These are phyloP conservation scores for Penicillium canescens DNA, from an alignment of 495 filamentous ascomycete genomes.

Conservation along the genomic window DNA sequence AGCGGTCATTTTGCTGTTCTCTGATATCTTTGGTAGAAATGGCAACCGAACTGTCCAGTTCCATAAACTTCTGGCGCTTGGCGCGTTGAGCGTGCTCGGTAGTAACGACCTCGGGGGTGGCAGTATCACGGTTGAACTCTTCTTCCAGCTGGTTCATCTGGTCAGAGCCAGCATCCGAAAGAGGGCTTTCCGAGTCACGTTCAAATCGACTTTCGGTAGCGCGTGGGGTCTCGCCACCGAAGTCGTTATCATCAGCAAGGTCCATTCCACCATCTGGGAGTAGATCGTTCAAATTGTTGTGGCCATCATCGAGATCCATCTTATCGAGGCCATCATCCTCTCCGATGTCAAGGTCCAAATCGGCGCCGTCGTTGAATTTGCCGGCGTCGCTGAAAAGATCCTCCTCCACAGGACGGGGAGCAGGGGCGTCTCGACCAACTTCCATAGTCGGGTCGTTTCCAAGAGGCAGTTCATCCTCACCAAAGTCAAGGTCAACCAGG, in stretches of 20 bases:
- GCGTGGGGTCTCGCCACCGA: conserved; percentile 47
- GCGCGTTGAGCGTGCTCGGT: conserved; percentile 63
- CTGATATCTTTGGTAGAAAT: conserved; percentile 63
- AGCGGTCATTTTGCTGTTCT: conserved; percentile 74
- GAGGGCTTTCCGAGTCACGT: conserved; percentile 53
- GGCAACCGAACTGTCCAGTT: conserved; percentile 65
- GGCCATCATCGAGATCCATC: conserved; percentile 36
- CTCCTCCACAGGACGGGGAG: conserved; percentile 63
- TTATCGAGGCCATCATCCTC: conserved; percentile 50
- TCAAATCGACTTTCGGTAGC: conserved; percentile 59
- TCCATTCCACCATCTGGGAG: conserved; percentile 46
- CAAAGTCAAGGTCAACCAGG: conserved; percentile 51
- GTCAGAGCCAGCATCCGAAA: conserved; percentile 36
- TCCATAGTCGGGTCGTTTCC: conserved; percentile 68
- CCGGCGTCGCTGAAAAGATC: conserved; percentile 70
- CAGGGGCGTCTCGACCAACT: conserved; percentile 78
- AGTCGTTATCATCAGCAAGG: conserved; percentile 44
- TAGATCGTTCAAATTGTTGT: conserved; percentile 33
- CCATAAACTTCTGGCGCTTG: conserved; percentile 76
- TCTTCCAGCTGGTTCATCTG: conserved; percentile 51
- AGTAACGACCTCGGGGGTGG: conserved; percentile 59
- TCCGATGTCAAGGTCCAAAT: conserved; percentile 53
- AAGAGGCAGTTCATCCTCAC: conserved; percentile 48
- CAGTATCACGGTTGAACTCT: conserved; percentile 56
- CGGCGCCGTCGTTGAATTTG: conserved; percentile 45